Conservation (phyloP, 352 stramenopile species). For the Globisporangium irregulare region DNA sequence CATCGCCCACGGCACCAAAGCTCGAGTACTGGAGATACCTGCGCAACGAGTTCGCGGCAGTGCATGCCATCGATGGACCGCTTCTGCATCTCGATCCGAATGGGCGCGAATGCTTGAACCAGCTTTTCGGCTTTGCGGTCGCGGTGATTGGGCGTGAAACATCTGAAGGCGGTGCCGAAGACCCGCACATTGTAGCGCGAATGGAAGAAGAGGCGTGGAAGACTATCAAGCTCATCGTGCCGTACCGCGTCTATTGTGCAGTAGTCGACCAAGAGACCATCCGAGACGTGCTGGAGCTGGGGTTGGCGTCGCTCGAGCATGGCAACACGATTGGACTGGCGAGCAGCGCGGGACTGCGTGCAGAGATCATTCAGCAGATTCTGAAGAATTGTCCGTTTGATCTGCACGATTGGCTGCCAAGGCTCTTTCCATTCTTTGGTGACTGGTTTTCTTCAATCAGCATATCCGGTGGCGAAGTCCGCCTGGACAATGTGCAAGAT, state of each 20-base stretch:
- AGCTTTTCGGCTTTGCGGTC: constrained; percentile 57
- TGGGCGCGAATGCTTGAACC: constrained; percentile 50
- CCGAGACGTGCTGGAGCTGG: constrained; percentile 54
- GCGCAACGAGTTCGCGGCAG: constrained; percentile 53
- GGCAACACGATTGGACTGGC: constrained; percentile 10
- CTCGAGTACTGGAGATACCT: constrained; percentile 59
- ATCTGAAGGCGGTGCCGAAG: constrained; percentile 22
- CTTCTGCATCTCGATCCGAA: constrained; percentile 75
- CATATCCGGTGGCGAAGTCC: constrained; percentile 20
- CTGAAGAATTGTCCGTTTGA: constrained; percentile 65
- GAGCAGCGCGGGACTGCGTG: constrained; percentile 20
- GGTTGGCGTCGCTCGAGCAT: constrained; percentile 45
- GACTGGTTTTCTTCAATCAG: constrained; percentile 46
- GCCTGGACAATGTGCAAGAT: constrained; percentile 21
- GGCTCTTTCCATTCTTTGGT: constrained; percentile 39
- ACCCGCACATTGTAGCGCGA: constrained; percentile 21
- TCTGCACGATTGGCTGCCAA: constrained; percentile 39
- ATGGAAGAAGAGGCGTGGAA: constrained; percentile 76
- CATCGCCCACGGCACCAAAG: constrained; percentile 27
- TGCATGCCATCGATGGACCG: constrained; percentile 44
- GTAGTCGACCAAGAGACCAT: constrained; percentile 51
- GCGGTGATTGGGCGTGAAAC: constrained; percentile 42
- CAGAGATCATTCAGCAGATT: constrained; percentile 38
- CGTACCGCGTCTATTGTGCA: constrained; percentile 67
- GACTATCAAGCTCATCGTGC: constrained; percentile 47